These are phyloP conservation scores for Cytospora paraplurivora DNA, from an alignment of 2,329 filamentous ascomycete species.

Conservation along the genomic window DNA sequence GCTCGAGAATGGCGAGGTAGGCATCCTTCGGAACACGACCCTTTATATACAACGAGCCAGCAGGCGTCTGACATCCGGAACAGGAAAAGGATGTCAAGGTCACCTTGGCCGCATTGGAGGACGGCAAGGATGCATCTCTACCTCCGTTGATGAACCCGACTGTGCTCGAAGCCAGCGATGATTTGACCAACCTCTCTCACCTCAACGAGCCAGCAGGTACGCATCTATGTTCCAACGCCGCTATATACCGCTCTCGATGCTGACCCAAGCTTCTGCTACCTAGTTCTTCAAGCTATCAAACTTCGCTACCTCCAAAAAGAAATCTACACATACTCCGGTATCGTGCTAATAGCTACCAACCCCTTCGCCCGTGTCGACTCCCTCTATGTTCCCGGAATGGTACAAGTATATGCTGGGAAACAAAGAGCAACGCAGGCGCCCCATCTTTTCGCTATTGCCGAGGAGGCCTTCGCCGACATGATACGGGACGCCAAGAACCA, in stretches of 20 bases:
- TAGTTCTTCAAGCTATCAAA: constrained; percentile 96
- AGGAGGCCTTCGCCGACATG: constrained; percentile 99
- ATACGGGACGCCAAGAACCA: constrained; percentile 93
- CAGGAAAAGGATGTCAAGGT: constrained; percentile 81
- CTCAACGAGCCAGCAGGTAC: constrained; percentile 96
- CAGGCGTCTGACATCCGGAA: constrained; percentile 25
- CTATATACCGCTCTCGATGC: constrained; percentile 30
- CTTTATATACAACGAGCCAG: constrained; percentile 11
- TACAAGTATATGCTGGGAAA: constrained; percentile 98
- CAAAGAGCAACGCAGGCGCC: constrained; percentile 95
- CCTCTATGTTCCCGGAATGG: constrained; percentile 97
- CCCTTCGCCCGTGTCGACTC: constrained; percentile 97
- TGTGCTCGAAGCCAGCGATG: constrained; percentile 97
- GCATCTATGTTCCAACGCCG: constrained; percentile 31
- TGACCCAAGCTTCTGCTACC: constrained; percentile 31
- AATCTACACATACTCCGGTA: constrained; percentile 99
- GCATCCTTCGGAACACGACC: constrained; percentile 30
- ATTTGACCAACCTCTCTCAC: constrained; percentile 95
- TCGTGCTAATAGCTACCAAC: constrained; percentile 97
- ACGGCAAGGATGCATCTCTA: constrained; percentile 74
- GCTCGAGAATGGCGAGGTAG: constrained; percentile 90
- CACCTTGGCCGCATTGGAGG: constrained; percentile 73
- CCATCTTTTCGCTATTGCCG: constrained; percentile 97
- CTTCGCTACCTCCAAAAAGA: constrained; percentile 97
- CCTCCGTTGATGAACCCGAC: constrained; percentile 97